A percentile compares a stretch with the other conserved stretches of the same genome.
Conservation (phyloP, 2,329 filamentous ascomycete species). For the Didymella lethalis region DNA sequence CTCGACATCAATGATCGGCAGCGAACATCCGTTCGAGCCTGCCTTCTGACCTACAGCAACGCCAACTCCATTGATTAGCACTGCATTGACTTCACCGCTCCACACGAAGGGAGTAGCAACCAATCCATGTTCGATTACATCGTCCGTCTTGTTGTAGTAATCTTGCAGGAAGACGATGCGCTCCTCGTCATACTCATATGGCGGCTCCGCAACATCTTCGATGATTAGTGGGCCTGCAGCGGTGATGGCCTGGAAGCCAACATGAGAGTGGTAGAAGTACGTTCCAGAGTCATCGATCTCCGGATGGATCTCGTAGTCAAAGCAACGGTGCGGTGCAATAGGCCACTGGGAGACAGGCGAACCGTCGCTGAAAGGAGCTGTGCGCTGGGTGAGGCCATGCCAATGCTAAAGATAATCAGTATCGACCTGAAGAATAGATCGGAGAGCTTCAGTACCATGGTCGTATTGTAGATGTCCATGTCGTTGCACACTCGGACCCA, state of each 20-base stretch:
- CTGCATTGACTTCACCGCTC: slow-evolving; percentile 65
- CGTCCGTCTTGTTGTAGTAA: slow-evolving; percentile 64
- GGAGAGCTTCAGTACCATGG: slow-evolving; percentile 55
- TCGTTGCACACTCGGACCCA: slow-evolving; percentile 69
- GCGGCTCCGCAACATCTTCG: slow-evolving; percentile 56
- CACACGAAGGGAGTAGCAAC: slow-evolving; percentile 61
- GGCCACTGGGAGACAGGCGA: slow-evolving; percentile 71
- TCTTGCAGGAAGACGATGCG: slow-evolving; percentile 64
- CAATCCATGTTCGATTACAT: slow-evolving; percentile 61
- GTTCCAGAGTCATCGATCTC: slow-evolving; percentile 64
- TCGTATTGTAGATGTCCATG: slow-evolving; percentile 62
- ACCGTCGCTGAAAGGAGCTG: slow-evolving; percentile 71
- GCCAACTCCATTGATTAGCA: slow-evolving; percentile 66
- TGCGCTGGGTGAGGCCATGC: slow-evolving; percentile 69
- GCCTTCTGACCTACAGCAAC: slow-evolving; percentile 50
- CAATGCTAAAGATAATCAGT: slow-evolving; percentile 61
- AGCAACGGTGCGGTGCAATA: slow-evolving; percentile 67
- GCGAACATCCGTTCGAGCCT: slow-evolving; percentile 51
- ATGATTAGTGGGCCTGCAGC: slow-evolving; percentile 67
- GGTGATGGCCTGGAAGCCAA: slow-evolving; percentile 68
- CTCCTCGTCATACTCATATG: slow-evolving; percentile 70
- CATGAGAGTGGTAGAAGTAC: slow-evolving; percentile 74
- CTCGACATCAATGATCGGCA: slow-evolving; percentile 65
- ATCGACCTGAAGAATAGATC: neutral
- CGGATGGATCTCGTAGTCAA: slow-evolving; percentile 71